Conservation (phyloP, 495 filamentous ascomycete species). For the Aspergillus homomorphus region DNA sequence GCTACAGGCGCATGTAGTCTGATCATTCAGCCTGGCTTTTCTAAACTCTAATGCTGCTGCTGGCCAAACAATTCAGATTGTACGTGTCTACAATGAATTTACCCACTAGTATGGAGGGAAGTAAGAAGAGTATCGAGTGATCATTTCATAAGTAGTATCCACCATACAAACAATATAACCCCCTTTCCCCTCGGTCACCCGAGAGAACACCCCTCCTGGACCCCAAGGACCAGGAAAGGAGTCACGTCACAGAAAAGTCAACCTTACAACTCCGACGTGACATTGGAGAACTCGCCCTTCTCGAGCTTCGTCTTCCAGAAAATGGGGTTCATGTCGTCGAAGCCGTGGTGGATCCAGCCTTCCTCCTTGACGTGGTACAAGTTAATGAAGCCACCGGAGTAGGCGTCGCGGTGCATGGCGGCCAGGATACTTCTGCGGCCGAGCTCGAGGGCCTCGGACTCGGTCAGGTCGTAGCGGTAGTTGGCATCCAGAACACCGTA, state of each 20-base stretch:
- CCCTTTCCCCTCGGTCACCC: too few relatives aligned
- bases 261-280: slow-evolving; percentile 68
- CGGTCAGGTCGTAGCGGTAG: slow-evolving; percentile 82
- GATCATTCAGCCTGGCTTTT: too few relatives aligned
- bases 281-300: slow-evolving; percentile 97
- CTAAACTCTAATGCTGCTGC: too few relatives aligned
- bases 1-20: too few relatives aligned
- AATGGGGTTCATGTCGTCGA: slow-evolving; percentile 90
- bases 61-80: too few relatives aligned
- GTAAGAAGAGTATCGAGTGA: slow-evolving; percentile 8
- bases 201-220: too few relatives aligned
- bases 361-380: slow-evolving; percentile 97
- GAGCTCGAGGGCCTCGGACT: slow-evolving; percentile 84
- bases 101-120: neutral
- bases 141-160: slow-evolving; percentile 6
- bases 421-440: slow-evolving; percentile 89
- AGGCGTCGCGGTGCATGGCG: slow-evolving; percentile 96
- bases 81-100: too few relatives aligned
- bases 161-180: slow-evolving; percentile 19
- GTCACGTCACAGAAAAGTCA: too few relatives aligned
- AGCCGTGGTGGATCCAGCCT: slow-evolving; percentile 98
- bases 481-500: slow-evolving; percentile 97
- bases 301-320: slow-evolving; percentile 99
- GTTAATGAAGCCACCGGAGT: slow-evolving; percentile 98
- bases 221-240: too few relatives aligned